Evolutionary conservation across 345 rosid species (phyloP).

Genomic region (Heritiera littoralis): DNA sequence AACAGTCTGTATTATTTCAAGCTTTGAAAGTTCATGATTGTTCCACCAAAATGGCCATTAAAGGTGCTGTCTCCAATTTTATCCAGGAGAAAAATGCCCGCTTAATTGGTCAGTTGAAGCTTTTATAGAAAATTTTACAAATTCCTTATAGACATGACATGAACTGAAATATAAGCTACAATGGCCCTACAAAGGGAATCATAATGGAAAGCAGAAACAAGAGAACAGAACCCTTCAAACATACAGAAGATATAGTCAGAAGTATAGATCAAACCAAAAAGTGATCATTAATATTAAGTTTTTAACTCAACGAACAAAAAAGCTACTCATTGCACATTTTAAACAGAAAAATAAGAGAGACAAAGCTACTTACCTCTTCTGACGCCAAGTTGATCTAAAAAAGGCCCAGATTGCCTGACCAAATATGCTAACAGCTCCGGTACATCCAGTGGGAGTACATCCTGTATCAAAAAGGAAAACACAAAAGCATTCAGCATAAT

Average conservation of each 20-base stretch:
- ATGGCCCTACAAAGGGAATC: background rate
- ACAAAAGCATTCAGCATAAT: conserved; percentile 15
- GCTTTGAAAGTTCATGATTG: background rate
- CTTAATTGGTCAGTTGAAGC: background rate
- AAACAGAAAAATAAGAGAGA: conserved; percentile 1
- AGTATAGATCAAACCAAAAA: background rate
- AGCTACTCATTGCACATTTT: background rate
- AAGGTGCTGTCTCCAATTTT: background rate
- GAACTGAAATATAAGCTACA: background rate
- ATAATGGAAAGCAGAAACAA: background rate
- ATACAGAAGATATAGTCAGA: conserved; percentile 1
- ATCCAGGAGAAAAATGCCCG: background rate
- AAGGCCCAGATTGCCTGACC: conserved; percentile 87
- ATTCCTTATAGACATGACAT: background rate
- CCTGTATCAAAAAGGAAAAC: conserved; percentile 38
- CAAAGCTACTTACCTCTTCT: conserved; percentile 55
- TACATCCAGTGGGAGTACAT: conserved; percentile 81
- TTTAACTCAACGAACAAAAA: background rate
- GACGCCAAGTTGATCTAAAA: conserved; percentile 90
- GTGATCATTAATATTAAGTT: background rate
- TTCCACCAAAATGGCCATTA: background rate
- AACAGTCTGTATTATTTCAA: background rate
- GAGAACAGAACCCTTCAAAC: background rate
- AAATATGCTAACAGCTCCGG: conserved; percentile 87
- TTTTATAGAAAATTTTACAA: background rate